These are phyloP conservation scores for Bipolaris oryzae DNA, from an alignment of 2,329 filamentous ascomycete genomes.

Conservation along the genomic window DNA sequence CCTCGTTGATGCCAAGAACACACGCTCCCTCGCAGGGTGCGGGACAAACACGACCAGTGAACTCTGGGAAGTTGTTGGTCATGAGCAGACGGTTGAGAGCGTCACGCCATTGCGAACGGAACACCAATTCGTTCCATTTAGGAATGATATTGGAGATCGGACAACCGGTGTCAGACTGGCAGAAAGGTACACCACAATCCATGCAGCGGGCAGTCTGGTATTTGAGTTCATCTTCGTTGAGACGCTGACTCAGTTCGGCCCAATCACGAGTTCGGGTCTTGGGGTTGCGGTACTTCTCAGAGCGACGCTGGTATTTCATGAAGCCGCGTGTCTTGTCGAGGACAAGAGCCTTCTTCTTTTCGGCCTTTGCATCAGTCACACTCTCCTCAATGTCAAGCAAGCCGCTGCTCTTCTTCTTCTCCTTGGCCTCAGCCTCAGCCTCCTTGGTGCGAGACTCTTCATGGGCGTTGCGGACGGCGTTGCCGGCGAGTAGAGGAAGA, in stretches of 20 bases:
- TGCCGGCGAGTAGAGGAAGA: constrained; percentile 75
- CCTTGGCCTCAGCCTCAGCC: constrained; percentile 66
- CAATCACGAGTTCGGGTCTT: constrained; percentile 89
- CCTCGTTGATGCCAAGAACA: constrained; percentile 94
- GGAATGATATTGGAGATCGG: constrained; percentile 98
- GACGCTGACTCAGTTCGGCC: constrained; percentile 84
- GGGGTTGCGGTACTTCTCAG: constrained; percentile 88
- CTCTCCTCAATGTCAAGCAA: constrained; percentile 87
- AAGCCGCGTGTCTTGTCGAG: constrained; percentile 98
- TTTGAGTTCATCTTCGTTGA: constrained; percentile 94
- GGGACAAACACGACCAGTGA: constrained; percentile 95
- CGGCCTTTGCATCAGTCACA: constrained; percentile 78
- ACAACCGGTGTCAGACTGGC: constrained; percentile 93
- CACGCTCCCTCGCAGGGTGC: constrained; percentile 96
- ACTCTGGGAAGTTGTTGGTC: constrained; percentile 99
- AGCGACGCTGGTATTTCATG: constrained; percentile 93
- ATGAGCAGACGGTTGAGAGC: constrained; percentile 88
- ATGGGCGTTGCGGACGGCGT: constrained; percentile 60
- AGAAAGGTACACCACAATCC: constrained; percentile 99
- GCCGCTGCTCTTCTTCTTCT: constrained; percentile 74
- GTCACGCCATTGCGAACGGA: constrained; percentile 75
- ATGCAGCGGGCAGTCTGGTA: constrained; percentile 97
- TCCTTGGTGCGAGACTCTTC: constrained; percentile 61
- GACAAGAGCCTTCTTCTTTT: constrained; percentile 90
- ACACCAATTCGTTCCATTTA: constrained; percentile 88